These are phyloP conservation scores for Physcomitrium patens DNA, from an alignment of 225 moss, liverwort and hornwort genomes.

Conservation along the genomic window DNA sequence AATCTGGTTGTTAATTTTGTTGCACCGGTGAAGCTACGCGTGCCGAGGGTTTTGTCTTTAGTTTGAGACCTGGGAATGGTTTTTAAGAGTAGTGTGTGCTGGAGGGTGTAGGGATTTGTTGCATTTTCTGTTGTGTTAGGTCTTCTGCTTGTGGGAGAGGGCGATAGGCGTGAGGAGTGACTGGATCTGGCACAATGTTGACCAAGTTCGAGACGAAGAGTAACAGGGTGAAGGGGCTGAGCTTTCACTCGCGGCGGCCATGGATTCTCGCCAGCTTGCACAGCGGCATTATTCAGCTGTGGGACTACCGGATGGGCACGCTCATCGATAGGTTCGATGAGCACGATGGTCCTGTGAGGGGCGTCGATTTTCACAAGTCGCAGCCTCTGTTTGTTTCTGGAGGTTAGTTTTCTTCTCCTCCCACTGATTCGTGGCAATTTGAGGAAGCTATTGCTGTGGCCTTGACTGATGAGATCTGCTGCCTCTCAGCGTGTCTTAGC, in stretches of 20 bases:
- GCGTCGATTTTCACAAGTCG: conserved; percentile 97
- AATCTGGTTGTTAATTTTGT: conserved; percentile 24
- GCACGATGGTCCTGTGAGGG: conserved; percentile 96
- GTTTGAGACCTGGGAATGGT: not conserved
- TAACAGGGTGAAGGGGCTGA: conserved; percentile 98
- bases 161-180: conserved; percentile 8
- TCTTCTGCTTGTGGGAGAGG: conserved; percentile 15
- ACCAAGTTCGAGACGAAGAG: conserved; percentile 99
- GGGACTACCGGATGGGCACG: conserved; percentile 99
- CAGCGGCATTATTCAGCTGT: conserved; percentile 97
- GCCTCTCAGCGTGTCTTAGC: not conserved
- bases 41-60: conserved; percentile 3
- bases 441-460: not conserved
- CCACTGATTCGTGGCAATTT: not conserved
- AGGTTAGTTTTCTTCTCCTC: conserved; percentile 52
- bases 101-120: not conserved
- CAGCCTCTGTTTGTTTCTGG: conserved; percentile 99
- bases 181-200: conserved; percentile 67
- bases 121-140: conserved; percentile 3
- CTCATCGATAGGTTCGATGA: conserved; percentile 98
- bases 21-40: conserved; percentile 20
- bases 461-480: conserved; percentile 9
- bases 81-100: conserved; percentile 5
- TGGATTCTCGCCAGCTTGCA: conserved; percentile 99
- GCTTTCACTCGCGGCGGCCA: conserved; percentile 96